Evolutionary conservation across 1,284 basidiomycete genomes (phyloP), one percentile per base, ranked within the genome.

Genomic region (Ceratobasidium theobromae): DNA sequence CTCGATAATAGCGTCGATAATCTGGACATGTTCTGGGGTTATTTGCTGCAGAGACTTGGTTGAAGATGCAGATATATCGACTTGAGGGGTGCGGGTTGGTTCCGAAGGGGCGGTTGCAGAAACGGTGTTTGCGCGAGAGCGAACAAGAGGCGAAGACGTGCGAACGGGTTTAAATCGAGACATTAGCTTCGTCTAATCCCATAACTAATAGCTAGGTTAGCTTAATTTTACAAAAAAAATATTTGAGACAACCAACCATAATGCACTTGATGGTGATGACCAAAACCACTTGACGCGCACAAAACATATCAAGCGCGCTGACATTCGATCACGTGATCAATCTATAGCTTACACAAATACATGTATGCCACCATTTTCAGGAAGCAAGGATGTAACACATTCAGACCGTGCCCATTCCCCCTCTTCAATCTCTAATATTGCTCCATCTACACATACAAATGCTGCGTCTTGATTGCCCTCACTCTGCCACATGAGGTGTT

Each of bases 381-480:
- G 33, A 12, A 52, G 27, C 46, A 51, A 32, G 1, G 12, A 3
- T 23, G 57, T 38, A 40, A 49, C 18, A 52, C 33, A 38, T 28
- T 62, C 33, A 51, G 46, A 69, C 25, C 23, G 55, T 35, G 72
- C 75, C 30, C 40, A 80, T 6, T 87, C 88, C 4, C 83, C 83
- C 21, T 73, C 73, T 18, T 83, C 80, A 33, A 92, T 82, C 4
- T 76, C 74, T 12, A 83, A 79, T 52, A 93, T 84, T 2, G 84
- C 78, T 1, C 91, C 91, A 72, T 94, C 91, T 1, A 82, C 81
- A 71, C 91, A 94, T 14, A 93, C 72, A 16, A 86, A 74, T 73
- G 89, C 86, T 6, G 75, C 74, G 18, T 80, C 77, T 68, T 91
- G 86, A 14, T 72, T 70, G 6, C 78, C 75, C 67, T 86, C 81